Evolutionary conservation across 148 eudicot genomes (phyloP).

Genomic region (Rheum nobile): DNA sequence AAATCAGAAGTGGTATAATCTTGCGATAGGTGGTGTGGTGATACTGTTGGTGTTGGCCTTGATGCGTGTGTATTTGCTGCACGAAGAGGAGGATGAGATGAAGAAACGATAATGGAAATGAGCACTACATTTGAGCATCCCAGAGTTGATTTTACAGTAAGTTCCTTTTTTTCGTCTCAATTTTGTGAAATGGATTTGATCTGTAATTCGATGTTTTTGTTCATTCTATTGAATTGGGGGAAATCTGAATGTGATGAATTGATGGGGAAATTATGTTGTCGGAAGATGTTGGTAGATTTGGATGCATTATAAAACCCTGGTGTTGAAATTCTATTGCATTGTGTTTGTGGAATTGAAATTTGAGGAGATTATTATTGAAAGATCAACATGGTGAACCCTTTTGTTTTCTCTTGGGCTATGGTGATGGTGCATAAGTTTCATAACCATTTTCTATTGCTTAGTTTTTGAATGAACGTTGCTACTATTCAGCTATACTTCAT

Average conservation of each 20-base stretch:
- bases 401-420: neutral
- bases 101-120: too few relatives aligned
- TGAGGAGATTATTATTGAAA: neutral
- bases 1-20: too few relatives aligned
- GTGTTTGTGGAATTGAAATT: neutral
- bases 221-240: neutral
- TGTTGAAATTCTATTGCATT: neutral
- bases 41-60: too few relatives aligned
- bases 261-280: neutral
- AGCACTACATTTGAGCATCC: slow-evolving; percentile 48
- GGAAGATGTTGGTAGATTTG: too few relatives aligned
- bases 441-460: neutral
- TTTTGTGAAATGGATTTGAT: neutral
- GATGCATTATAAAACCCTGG: too few relatives aligned
- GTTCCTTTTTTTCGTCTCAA: neutral
- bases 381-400: neutral
- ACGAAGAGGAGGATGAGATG: too few relatives aligned
- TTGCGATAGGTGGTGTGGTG: too few relatives aligned
- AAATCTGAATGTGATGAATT: too few relatives aligned
- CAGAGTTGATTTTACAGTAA: slow-evolving; percentile 43
- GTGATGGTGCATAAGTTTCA: neutral
- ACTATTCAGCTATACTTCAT: too few relatives aligned
- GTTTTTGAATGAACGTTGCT: too few relatives aligned
- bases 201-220: neutral
- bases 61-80: too few relatives aligned